A percentile compares a stretch with the other conserved stretches of the same genome.
Evolutionary conservation across 805 yeast species (phyloP).

Genomic region (Candida ficus): DNA sequence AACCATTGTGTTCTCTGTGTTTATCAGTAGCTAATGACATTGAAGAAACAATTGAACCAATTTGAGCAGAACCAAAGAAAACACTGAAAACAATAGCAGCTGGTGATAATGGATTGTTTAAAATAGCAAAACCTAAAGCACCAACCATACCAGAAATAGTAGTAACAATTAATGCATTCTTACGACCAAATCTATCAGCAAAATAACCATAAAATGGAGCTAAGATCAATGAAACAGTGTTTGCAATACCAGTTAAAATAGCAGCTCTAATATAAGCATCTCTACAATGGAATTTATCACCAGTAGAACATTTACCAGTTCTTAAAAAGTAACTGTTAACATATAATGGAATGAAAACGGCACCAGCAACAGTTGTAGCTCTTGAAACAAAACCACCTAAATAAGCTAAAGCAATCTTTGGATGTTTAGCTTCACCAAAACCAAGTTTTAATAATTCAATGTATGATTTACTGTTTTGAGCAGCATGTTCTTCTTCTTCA

Average conservation of each 20-base stretch:
- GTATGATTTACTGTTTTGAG: slow-evolving; percentile 26
- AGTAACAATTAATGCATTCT: slow-evolving; percentile 32
- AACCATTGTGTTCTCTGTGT: slow-evolving; percentile 46
- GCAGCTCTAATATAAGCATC: slow-evolving; percentile 65
- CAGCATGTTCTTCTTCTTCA: slow-evolving; percentile 21
- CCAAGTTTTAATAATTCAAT: slow-evolving; percentile 42
- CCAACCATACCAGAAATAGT: slow-evolving; percentile 41
- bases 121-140: slow-evolving; percentile 31
- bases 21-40: slow-evolving; percentile 54
- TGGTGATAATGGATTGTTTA: slow-evolving; percentile 31
- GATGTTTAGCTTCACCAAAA: slow-evolving; percentile 40
- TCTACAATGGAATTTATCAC: slow-evolving; percentile 40
- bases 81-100: slow-evolving; percentile 33
- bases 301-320: slow-evolving; percentile 43
- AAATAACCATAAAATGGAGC: slow-evolving; percentile 62
- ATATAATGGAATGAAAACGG: slow-evolving; percentile 59
- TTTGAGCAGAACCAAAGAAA: slow-evolving; percentile 55
- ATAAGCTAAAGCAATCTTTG: slow-evolving; percentile 50
- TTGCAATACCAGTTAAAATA: slow-evolving; percentile 63
- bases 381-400: slow-evolving; percentile 60
- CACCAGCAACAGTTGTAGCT: slow-evolving; percentile 50
- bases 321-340: slow-evolving; percentile 51
- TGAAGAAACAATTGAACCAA: slow-evolving; percentile 56
- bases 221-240: slow-evolving; percentile 47
- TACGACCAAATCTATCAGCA: slow-evolving; percentile 42